phyloP scores from a whole-genome alignment of 495 filamentous ascomycete species.

The Pseudotulostoma volvatum region DNA sequence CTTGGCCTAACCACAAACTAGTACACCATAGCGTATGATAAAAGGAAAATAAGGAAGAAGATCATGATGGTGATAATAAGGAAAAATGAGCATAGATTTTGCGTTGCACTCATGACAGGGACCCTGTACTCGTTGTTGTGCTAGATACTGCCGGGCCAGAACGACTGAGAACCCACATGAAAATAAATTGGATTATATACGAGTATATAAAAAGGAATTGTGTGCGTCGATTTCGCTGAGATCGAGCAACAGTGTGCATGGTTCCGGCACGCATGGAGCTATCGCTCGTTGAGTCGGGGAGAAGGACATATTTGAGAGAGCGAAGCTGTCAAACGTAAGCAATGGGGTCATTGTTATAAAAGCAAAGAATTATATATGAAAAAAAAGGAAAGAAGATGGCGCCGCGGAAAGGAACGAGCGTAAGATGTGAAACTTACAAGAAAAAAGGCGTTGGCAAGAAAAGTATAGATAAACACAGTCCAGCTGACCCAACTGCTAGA shows the following conservation, averaged over 20 bases:
- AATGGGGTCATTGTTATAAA: no score
- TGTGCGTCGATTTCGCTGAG: constrained; percentile 75
- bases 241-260: constrained; percentile 63
- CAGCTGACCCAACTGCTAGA: constrained; percentile 80
- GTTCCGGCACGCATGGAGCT: constrained; percentile 43
- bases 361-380: constrained; percentile 6
- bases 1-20: no score
- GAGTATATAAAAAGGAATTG: constrained; percentile 94
- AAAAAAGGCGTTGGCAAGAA: constrained; percentile 88
- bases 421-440: constrained; percentile 39
- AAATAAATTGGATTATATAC: constrained; percentile 80
- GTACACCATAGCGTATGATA: no score
- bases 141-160: constrained; percentile 19
- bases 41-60: no score
- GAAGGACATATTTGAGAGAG: constrained; percentile 85
- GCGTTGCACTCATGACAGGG: no score
- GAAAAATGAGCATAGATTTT: no score
- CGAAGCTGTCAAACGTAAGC: constrained; percentile 48
- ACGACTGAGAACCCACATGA: constrained; percentile 81
- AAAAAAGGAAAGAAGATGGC: background rate
- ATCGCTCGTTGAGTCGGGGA: constrained; percentile 63
- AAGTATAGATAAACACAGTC: constrained; percentile 79
- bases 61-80: no score
- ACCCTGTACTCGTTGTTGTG: background rate
- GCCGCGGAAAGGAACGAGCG: no score